Evolutionary conservation across 2,329 filamentous ascomycete genomes (phyloP).

Genomic region (Fusarium clavum): DNA sequence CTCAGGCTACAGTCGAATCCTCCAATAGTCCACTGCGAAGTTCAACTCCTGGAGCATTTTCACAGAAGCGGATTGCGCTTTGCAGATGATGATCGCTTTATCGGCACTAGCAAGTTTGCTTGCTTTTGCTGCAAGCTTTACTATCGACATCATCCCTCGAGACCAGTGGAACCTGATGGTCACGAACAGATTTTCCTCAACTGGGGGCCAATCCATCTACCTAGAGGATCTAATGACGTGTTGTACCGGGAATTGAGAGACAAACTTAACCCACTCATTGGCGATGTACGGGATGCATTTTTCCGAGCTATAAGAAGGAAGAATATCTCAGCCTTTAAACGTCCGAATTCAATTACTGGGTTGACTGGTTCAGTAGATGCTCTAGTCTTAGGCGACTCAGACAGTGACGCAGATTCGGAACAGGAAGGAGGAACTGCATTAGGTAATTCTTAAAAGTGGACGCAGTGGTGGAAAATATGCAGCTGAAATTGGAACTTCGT

Average conservation of each 20-base stretch:
- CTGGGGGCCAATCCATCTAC: neutral
- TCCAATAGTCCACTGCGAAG: neutral
- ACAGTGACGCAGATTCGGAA: neutral
- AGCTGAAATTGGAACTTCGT: neutral
- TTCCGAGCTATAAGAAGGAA: neutral
- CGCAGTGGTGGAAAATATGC: neutral
- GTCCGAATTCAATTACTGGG: neutral
- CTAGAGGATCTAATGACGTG: neutral
- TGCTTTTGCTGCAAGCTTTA: slow-evolving; percentile 1
- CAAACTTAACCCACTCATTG: neutral
- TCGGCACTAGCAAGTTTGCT: slow-evolving; percentile 1
- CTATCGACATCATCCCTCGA: neutral
- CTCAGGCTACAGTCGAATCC: neutral
- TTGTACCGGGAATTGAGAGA: neutral
- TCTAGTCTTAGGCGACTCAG: neutral
- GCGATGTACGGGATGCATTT: neutral
- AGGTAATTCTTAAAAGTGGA: neutral
- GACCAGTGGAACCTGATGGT: neutral
- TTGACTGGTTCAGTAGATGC: neutral
- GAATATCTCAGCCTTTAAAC: neutral
- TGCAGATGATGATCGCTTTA: neutral
- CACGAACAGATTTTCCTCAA: slow-evolving; percentile 1
- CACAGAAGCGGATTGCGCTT: neutral
- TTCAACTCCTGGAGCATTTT: slow-evolving; percentile 4
- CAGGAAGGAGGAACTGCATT: neutral